These are phyloP conservation scores for Diaporthe humulicola DNA, from an alignment of 2,329 filamentous ascomycete species.

Conservation along the genomic window DNA sequence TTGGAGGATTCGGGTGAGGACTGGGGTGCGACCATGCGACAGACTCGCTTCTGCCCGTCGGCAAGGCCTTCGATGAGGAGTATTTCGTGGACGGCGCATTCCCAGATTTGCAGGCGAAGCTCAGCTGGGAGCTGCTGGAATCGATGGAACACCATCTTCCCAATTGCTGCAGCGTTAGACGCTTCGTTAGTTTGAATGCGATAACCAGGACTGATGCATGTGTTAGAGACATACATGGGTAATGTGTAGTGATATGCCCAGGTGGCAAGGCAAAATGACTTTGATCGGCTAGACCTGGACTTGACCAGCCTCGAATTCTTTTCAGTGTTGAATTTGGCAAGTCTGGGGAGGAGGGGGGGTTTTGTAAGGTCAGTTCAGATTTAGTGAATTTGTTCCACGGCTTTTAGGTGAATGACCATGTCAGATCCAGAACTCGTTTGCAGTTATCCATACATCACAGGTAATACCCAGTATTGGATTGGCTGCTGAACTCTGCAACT, in stretches of 20 bases:
- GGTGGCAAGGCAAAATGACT: neutral
- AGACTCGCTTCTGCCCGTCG: neutral
- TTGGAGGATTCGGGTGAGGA: accelerated
- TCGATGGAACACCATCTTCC: neutral
- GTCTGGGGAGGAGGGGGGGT: too few relatives aligned
- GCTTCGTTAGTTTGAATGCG: neutral
- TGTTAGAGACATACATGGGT: neutral
- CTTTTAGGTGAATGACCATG: neutral
- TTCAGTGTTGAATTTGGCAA: neutral
- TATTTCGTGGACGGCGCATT: neutral
- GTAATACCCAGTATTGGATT: neutral
- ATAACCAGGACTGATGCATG: too few relatives aligned
- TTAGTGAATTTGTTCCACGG: neutral
- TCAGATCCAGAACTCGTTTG: neutral
- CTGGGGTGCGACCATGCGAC: neutral
- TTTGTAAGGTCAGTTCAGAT: neutral
- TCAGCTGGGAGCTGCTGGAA: slow-evolving; percentile 2
- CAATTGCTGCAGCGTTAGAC: neutral
- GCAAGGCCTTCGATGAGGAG: neutral
- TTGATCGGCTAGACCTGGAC: neutral
- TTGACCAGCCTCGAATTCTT: neutral
- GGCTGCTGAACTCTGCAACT: neutral
- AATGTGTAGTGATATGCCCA: neutral
- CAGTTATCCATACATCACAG: neutral
- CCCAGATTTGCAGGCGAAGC: slow-evolving; percentile 3